Evolutionary conservation across 257 asterid species (phyloP).

Genomic region (Lycium ferocissimum): DNA sequence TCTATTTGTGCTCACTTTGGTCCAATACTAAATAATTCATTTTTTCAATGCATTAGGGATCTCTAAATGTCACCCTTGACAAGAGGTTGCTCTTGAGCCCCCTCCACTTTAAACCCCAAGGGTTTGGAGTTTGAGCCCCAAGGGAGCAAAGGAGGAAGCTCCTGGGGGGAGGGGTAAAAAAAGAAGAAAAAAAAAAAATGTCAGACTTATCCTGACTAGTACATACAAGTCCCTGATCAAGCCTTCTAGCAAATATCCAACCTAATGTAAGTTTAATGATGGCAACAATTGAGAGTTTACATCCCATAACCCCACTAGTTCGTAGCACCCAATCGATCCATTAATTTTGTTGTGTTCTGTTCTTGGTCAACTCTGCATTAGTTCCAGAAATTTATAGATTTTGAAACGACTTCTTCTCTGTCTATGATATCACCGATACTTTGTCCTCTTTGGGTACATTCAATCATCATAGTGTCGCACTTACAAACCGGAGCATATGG

Average conservation of each 20-base stretch:
- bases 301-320: neutral
- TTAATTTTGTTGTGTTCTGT: neutral
- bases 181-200: too few species aligned
- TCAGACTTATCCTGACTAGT: neutral
- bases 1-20: too few species aligned
- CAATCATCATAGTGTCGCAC: too few species aligned
- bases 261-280: neutral
- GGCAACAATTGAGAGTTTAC: conserved; percentile 2
- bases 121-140: too few species aligned
- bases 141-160: too few species aligned
- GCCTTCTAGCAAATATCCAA: neutral
- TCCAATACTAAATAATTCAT: neutral
- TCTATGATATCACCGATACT: neutral
- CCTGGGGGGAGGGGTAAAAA: too few species aligned
- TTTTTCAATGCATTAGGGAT: neutral
- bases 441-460: too few species aligned
- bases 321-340: neutral
- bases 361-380: neutral
- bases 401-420: neutral
- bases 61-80: neutral
- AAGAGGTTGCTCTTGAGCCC: too few species aligned
- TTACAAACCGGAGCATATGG: too few species aligned
- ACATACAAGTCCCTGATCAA: neutral
- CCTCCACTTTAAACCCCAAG: too few species aligned
- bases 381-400: conserved; percentile 2